phyloP scores from a whole-genome alignment of 2,329 filamentous ascomycete genomes.

The Aspergillus neotritici region DNA sequence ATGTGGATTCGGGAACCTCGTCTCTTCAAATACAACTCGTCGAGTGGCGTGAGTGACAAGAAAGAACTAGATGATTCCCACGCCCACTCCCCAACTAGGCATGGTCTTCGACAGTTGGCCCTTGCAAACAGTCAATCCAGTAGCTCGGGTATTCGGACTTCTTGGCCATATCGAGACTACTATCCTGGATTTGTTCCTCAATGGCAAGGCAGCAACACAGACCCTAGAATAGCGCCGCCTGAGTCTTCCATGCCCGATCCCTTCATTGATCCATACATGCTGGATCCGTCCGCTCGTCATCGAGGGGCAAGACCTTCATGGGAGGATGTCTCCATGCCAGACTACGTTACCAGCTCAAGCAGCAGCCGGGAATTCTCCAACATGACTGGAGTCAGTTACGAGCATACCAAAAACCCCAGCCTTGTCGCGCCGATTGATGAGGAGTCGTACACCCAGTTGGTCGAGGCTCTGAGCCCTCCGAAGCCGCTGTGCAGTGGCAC shows the following conservation, averaged over 20 bases:
- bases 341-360: slow-evolving; percentile 40
- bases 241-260: slow-evolving; percentile 35
- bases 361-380: slow-evolving; percentile 39
- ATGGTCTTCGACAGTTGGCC: slow-evolving; percentile 18
- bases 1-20: slow-evolving; percentile 58
- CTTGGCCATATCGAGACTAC: slow-evolving; percentile 29
- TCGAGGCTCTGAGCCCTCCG: slow-evolving; percentile 34
- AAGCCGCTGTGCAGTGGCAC: slow-evolving; percentile 25
- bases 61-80: slow-evolving; percentile 53
- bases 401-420: slow-evolving; percentile 39
- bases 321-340: slow-evolving; percentile 47
- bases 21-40: slow-evolving; percentile 32
- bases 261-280: slow-evolving; percentile 35
- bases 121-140: slow-evolving; percentile 18
- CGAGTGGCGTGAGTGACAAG: slow-evolving; percentile 23
- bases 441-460: slow-evolving; percentile 33
- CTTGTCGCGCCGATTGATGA: slow-evolving; percentile 30
- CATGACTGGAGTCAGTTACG: slow-evolving; percentile 38
- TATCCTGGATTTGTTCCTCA: slow-evolving; percentile 23
- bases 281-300: slow-evolving; percentile 23
- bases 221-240: slow-evolving; percentile 25
- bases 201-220: slow-evolving; percentile 19
- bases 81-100: slow-evolving; percentile 55
- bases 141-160: slow-evolving; percentile 18
- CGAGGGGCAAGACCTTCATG: slow-evolving; percentile 33